Conservation (phyloP, 2,329 filamentous ascomycete species). For the Colletotrichum lini region DNA sequence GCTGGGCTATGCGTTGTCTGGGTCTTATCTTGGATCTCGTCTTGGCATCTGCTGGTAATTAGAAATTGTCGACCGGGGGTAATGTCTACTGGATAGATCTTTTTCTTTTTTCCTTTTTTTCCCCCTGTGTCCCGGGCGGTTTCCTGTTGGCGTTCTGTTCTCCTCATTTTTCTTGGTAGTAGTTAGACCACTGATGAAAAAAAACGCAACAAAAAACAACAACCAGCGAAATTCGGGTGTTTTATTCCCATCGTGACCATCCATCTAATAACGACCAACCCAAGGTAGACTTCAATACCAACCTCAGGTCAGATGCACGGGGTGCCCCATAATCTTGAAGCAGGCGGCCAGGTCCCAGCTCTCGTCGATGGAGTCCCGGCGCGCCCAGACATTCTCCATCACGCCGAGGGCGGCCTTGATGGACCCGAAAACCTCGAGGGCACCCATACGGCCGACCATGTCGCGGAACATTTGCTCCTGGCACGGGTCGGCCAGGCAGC, state of each 20-base stretch:
- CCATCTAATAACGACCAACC: neutral
- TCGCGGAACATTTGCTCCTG: conserved; percentile 60
- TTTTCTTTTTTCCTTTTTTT: too few relatives aligned
- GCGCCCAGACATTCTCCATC: conserved; percentile 63
- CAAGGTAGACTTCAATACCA: neutral
- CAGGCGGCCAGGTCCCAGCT: conserved; percentile 62
- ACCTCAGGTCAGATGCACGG: conserved; percentile 55
- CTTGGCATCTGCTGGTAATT: conserved; percentile 29
- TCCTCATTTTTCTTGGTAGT: neutral
- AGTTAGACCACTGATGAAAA: conserved; percentile 15
- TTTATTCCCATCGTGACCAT: neutral
- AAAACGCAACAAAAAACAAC: conserved; percentile 1
- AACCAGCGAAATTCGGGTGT: neutral
- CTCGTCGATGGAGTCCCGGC: conserved; percentile 56
- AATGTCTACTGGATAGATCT: conserved; percentile 42
- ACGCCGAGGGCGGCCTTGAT: conserved; percentile 59
- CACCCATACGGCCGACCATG: conserved; percentile 58
- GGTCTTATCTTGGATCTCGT: neutral
- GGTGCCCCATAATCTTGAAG: conserved; percentile 57
- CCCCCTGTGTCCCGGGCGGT: neutral
- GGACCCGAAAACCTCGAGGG: conserved; percentile 61
- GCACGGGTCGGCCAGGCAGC: conserved; percentile 56
- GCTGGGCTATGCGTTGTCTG: too few relatives aligned
- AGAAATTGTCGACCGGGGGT: conserved; percentile 20
- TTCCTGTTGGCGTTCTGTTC: neutral